Evolutionary conservation across 768 basidiomycete species (phyloP), one percentile per base, ranked within the genome.

Genomic region (Trametes punicea): DNA sequence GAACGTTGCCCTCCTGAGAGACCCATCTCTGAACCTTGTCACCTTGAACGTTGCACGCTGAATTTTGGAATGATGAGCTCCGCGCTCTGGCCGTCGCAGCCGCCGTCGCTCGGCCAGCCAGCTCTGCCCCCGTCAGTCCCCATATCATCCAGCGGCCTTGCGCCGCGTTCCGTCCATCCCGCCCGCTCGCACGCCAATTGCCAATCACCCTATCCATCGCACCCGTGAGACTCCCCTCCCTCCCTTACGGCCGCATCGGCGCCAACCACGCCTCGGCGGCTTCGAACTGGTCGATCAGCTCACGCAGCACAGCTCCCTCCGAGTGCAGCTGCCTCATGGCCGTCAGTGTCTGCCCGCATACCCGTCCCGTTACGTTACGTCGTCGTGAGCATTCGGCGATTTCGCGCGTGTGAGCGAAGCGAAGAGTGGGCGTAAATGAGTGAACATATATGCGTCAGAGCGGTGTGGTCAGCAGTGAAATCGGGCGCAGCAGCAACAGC

Each of bases 261-360:
- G 83, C 85, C 62, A 98, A 77, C 93, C 94, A 98, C 57, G 83
- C 84, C 71, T 99, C 93, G 15, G 96, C 96, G 47, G 85, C 87
- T 75, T 98, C 94, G 74, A 98, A 99, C 75, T 95, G 90, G 72
- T 92, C 89, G 71, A 93, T 90, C 75, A 98, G 74, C 70, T 95
- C 93, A 55, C 82, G 81, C 70, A 88, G 74, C 39, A 95, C 90
- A 33, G 87, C 81, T 42, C 83, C 81, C 71, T 93, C 91, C 42
- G 85, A 81, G 70, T 90, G 88, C 70, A 98, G 77, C 65, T 90
- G 87, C 73, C 93, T 79, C 81, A 98, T 91, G 71, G 93, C 93
- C 54, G 83, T 81, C 72, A 97, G 81, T 66, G 90, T 83, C 88
- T 91, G 44, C 25, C n/a, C 18, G 53, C 4, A 16, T 16, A 31